Conservation (phyloP, 345 rosid species). For the Moringa oleifera region DNA sequence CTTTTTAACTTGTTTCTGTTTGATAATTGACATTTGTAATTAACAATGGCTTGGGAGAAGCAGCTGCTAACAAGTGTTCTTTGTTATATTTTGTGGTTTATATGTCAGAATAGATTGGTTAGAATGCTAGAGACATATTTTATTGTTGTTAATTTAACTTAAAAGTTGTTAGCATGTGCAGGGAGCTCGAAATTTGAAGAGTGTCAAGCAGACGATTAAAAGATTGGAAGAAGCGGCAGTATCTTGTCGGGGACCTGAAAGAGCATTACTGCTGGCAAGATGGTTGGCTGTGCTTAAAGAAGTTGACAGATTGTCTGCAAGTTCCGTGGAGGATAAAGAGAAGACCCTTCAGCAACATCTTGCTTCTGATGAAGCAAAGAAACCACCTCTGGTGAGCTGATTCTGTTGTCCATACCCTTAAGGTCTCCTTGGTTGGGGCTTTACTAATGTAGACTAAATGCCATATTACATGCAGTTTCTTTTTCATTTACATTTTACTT, state of each 20-base stretch:
- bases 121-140: background rate
- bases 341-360: conserved; percentile 32
- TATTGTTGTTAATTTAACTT: conserved; percentile 5
- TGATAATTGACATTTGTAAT: background rate
- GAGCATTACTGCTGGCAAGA: conserved; percentile 63
- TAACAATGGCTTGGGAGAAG: background rate
- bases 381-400: conserved; percentile 46
- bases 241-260: conserved; percentile 67
- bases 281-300: conserved; percentile 82
- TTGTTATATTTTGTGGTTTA: background rate
- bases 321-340: conserved; percentile 40
- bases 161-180: conserved; percentile 21
- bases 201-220: conserved; percentile 64
- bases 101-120: background rate
- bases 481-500: background rate
- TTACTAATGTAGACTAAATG: background rate
- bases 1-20: background rate
- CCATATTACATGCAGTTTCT: background rate
- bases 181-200: conserved; percentile 58
- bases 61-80: background rate
- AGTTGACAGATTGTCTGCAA: conserved; percentile 36
- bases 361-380: conserved; percentile 48
- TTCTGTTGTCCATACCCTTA: background rate
- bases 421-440: background rate
- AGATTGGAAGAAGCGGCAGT: conserved; percentile 89